A percentile compares a stretch with the other conserved stretches of the same genome.
These are phyloP conservation scores for Cercospora janseana DNA, from an alignment of 2,329 filamentous ascomycete genomes.

Conservation along the genomic window DNA sequence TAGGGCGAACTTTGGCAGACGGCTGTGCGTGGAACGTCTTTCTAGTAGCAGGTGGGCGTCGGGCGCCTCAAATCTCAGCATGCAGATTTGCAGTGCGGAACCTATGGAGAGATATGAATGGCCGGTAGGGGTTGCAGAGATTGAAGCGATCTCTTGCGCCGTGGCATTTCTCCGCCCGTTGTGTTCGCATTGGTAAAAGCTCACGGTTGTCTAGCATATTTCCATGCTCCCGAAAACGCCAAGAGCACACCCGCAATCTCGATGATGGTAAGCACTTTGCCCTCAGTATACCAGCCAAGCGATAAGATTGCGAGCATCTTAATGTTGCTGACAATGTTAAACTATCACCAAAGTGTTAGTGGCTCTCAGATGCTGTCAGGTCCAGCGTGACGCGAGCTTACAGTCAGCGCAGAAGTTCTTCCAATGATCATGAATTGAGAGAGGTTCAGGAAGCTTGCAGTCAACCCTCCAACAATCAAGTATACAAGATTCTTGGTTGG, in stretches of 20 bases:
- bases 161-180: too few species aligned
- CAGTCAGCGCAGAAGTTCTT: slow-evolving; percentile 15
- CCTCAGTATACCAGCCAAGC: slow-evolving; percentile 13
- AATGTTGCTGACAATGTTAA: slow-evolving; percentile 15
- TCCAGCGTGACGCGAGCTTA: background rate
- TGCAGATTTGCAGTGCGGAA: too few species aligned
- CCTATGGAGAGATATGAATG: too few species aligned
- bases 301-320: slow-evolving; percentile 15
- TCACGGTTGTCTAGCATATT: slow-evolving; percentile 15
- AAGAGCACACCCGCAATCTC: slow-evolving; percentile 9
- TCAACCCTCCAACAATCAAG: slow-evolving; percentile 8
- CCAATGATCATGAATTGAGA: slow-evolving; percentile 18
- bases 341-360: slow-evolving; percentile 1
- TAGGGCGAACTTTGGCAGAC: too few species aligned
- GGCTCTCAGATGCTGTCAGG: background rate
- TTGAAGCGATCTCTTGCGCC: too few species aligned
- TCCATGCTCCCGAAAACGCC: slow-evolving; percentile 11
- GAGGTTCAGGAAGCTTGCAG: slow-evolving; percentile 14
- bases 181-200: too few species aligned
- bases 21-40: too few species aligned
- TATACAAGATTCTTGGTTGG: slow-evolving; percentile 5
- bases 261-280: slow-evolving; percentile 10
- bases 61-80: too few species aligned
- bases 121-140: too few species aligned
- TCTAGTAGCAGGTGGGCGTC: too few species aligned